Percentiles rank a stretch among this genome's conserved stretches.
Evolutionary conservation across 192 early-diverging fungal genomes (phyloP).

Genomic region (Coemansia sp.): DNA sequence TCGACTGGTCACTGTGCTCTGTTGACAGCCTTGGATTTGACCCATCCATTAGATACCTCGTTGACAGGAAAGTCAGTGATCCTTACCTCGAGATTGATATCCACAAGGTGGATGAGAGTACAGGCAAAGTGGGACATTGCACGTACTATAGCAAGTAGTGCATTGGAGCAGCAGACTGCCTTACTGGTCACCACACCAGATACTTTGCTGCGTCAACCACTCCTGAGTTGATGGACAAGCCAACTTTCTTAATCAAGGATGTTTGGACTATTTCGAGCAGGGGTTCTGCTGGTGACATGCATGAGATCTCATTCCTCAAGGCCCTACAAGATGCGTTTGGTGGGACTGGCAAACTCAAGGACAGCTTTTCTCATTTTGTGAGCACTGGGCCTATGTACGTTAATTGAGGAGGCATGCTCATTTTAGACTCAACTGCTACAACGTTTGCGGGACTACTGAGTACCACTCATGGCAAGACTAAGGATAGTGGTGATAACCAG

Average conservation of each 20-base stretch:
- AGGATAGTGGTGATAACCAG: too few relatives aligned
- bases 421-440: background rate
- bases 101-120: too few relatives aligned
- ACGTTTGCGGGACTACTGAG: background rate
- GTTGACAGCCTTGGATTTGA: too few relatives aligned
- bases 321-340: too few relatives aligned
- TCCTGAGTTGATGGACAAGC: background rate
- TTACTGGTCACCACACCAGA: conserved; percentile 6
- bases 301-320: too few relatives aligned
- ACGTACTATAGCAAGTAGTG: background rate
- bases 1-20: too few relatives aligned
- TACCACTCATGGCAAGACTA: too few relatives aligned
- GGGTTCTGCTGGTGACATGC: too few relatives aligned
- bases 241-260: conserved; percentile 22
- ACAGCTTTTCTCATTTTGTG: background rate
- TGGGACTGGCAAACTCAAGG: too few relatives aligned
- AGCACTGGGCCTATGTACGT: background rate
- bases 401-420: background rate
- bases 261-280: conserved; percentile 23
- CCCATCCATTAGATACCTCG: too few relatives aligned
- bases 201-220: conserved; percentile 17
- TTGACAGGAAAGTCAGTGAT: too few relatives aligned
- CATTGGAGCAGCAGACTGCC: background rate
- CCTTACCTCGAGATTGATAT: too few relatives aligned
- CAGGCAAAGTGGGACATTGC: background rate